Evolutionary conservation across 2,329 filamentous ascomycete species (phyloP).

Genomic region (Xylaria sp.): DNA sequence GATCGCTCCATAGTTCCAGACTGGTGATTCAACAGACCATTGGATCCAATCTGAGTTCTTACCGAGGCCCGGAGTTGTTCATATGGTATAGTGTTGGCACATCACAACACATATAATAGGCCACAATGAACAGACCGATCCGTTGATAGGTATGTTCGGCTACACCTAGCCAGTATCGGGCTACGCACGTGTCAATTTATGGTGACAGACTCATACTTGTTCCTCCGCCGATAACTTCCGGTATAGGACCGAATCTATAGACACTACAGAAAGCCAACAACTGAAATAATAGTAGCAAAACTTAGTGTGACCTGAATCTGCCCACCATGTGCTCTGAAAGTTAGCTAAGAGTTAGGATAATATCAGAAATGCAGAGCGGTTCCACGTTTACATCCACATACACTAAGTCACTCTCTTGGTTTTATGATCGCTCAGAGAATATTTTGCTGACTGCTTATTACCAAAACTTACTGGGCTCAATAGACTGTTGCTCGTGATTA

Average conservation of each 20-base stretch:
- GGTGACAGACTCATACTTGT: neutral
- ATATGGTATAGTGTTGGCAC: neutral
- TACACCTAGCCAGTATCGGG: no score
- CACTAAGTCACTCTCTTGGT: neutral
- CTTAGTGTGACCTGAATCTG: neutral
- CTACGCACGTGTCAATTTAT: no score
- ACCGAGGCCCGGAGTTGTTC: neutral
- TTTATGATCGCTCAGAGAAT: neutral
- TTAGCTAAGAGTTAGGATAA: neutral
- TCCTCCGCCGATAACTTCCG: neutral
- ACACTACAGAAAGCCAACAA: neutral
- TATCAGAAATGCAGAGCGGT: neutral
- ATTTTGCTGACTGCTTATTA: neutral
- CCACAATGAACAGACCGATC: neutral
- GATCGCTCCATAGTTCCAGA: neutral
- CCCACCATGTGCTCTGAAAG: neutral
- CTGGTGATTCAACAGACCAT: neutral
- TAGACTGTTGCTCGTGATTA: no score
- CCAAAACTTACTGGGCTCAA: no score
- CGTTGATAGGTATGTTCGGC: neutral
- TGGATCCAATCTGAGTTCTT: slow-evolving; percentile 5
- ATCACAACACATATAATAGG: neutral
- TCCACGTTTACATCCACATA: neutral
- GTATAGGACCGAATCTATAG: neutral
- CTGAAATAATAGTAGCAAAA: slow-evolving; percentile 3